Evolutionary conservation across 331 rosid species (phyloP).

Genomic region (Malus hybrid): DNA sequence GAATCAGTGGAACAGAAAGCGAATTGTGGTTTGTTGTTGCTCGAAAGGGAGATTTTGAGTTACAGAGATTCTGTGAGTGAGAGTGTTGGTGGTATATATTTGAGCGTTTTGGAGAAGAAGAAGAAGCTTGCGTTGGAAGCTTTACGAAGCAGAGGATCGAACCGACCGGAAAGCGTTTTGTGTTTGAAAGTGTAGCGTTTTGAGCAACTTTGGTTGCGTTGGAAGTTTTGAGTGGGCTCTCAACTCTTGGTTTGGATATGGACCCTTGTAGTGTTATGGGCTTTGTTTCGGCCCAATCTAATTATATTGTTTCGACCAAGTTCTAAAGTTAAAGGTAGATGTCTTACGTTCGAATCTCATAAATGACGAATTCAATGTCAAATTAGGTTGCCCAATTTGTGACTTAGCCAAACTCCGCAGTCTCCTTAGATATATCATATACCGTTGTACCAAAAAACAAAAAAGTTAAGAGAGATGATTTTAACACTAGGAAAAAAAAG

Average conservation of each 20-base stretch:
- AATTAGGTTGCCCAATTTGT: too few relatives aligned
- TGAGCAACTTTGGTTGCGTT: not conserved
- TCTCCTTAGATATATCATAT: too few relatives aligned
- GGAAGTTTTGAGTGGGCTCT: not conserved
- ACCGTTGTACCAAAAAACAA: too few relatives aligned
- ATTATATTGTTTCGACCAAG: too few relatives aligned
- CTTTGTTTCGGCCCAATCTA: too few relatives aligned
- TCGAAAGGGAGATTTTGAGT: not conserved
- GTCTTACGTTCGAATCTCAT: too few relatives aligned
- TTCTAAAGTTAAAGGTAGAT: too few relatives aligned
- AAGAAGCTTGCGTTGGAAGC: not conserved
- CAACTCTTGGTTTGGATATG: not conserved
- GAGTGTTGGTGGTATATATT: not conserved
- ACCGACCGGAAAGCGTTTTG: not conserved
- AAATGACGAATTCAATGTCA: too few relatives aligned
- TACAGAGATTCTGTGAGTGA: not conserved
- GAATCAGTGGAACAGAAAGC: not conserved
- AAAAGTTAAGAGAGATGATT: too few relatives aligned
- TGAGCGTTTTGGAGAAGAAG: not conserved
- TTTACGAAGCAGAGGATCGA: not conserved
- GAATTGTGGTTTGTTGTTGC: too few relatives aligned
- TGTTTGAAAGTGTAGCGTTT: not conserved
- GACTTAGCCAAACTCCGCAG: accelerated
- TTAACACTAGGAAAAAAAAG: too few relatives aligned
- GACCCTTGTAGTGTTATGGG: not conserved